Evolutionary conservation across 1,284 basidiomycete species (phyloP), one percentile per base, ranked within the genome.

Genomic region (Ganoderma boninense): DNA sequence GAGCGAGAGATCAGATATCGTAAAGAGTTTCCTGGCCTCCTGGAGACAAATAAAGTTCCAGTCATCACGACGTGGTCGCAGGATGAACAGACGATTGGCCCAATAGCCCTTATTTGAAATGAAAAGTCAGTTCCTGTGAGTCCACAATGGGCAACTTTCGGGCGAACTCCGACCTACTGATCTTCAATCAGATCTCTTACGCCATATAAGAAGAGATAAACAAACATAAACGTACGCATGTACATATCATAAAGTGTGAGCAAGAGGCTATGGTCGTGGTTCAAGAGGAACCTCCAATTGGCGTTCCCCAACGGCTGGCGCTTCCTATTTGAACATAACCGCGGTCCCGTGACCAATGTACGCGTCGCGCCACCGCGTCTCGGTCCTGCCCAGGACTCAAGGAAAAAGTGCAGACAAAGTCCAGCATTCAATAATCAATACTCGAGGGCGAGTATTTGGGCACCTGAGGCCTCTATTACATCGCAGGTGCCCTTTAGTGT

Each of bases 321-420:
- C 57, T 23, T 56, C 57, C 20, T 6, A 20, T n/a, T 11, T 13
- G 20, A 23, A 60, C 57, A n/a, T 40, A 18, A 60, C 57, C 62
- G 62, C 62, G 62, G 49, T 64, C 62, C 62, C 62, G 62, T 64
- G 62, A 64, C 61, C 23, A 32, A 29, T n/a, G 29, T 20, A 64
- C 62, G 62, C 62, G 62, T 64, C 62, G 62, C 43, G 62, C 62
- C 62, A 63, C 29, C 62, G 46, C 32, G 46, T 35, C 62, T 14
- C 11, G 49, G 23, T 13, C 11, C 49, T 13, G 23, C 23, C 11
- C 38, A 40, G 38, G 32, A 4, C 11, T 2, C 38, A 40, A 11
- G 8, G 38, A 11, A 40, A 40, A 40, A 40, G 4, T 40, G 1
- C 38, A 40, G 7, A 11, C 0, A 40, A 40, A 40, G 38, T 40